Evolutionary conservation across 139 green algal species (phyloP).

Genomic region (Chlorella sp.): DNA sequence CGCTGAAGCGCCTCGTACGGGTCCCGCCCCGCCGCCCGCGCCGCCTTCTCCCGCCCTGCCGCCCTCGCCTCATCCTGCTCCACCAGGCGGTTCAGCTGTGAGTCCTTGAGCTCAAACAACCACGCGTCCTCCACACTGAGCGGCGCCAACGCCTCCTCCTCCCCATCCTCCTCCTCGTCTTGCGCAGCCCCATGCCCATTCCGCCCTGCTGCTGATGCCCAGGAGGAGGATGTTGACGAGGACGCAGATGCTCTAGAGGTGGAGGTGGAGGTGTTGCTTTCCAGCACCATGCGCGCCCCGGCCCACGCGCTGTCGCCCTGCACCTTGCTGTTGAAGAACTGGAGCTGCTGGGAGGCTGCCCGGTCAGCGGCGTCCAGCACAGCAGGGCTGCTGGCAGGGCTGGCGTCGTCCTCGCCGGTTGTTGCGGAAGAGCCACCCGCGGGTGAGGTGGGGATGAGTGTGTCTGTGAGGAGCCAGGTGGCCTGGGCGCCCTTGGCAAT

Average conservation of each 20-base stretch:
- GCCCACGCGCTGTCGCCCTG: not conserved
- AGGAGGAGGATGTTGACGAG: no score
- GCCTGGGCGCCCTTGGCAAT: not conserved
- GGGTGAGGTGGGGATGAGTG: not conserved
- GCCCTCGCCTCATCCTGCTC: not conserved
- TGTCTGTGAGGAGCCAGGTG: not conserved
- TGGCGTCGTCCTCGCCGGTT: not conserved
- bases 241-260: no score
- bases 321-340: not conserved
- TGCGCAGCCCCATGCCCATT: not conserved
- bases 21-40: not conserved
- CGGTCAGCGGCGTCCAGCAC: not conserved
- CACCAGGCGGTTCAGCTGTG: not conserved
- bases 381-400: not conserved
- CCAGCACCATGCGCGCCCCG: not conserved
- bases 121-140: not conserved
- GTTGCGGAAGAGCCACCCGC: not conserved
- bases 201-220: no score
- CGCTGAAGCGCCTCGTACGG: constrained; percentile 2
- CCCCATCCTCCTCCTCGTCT: not conserved
- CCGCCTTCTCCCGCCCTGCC: not conserved
- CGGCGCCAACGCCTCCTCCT: not conserved
- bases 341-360: not conserved
- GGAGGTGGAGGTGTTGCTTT: no score
- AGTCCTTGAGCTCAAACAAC: not conserved